Percentiles rank a stretch among this genome's conserved stretches.
Conservation (phyloP, 257 asterid species). For the Nicotiana tomentosiformis region DNA sequence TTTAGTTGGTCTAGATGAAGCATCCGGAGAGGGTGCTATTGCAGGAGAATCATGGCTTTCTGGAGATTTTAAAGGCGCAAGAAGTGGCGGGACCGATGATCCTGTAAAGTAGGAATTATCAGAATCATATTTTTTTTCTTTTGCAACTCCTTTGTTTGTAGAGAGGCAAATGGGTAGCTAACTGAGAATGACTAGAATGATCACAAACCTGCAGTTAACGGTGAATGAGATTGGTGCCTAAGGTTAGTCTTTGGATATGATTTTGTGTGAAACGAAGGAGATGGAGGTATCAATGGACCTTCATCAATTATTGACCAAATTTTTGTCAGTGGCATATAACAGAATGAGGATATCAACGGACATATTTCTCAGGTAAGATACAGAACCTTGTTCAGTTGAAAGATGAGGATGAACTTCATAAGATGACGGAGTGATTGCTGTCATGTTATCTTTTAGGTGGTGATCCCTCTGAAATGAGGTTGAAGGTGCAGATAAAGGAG, state of each 20-base stretch:
- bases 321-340: conserved; percentile 1
- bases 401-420: conserved; percentile 40
- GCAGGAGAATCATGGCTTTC: conserved; percentile 29
- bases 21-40: conserved; percentile 35
- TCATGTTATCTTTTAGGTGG: conserved; percentile 28
- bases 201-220: conserved; percentile 26
- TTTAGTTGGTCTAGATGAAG: conserved; percentile 36
- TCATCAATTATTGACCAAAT: conserved; percentile 10
- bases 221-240: conserved; percentile 29
- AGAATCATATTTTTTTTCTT: background rate
- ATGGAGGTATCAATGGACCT: conserved; percentile 15
- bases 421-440: conserved; percentile 40
- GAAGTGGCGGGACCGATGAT: conserved; percentile 26
- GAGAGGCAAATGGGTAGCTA: background rate
- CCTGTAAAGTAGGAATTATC: conserved; percentile 28
- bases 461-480: conserved; percentile 21
- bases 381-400: conserved; percentile 42
- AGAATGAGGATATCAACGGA: conserved; percentile 9
- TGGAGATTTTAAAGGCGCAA: conserved; percentile 26
- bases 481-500: conserved; percentile 31
- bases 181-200: conserved; percentile 1
- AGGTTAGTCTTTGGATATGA: conserved; percentile 27
- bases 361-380: conserved; percentile 18
- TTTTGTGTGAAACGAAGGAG: conserved; percentile 18
- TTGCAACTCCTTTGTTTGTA: background rate